Conservation (phyloP, 306 rosid genomes). For the Quercus aquifolioides region DNA sequence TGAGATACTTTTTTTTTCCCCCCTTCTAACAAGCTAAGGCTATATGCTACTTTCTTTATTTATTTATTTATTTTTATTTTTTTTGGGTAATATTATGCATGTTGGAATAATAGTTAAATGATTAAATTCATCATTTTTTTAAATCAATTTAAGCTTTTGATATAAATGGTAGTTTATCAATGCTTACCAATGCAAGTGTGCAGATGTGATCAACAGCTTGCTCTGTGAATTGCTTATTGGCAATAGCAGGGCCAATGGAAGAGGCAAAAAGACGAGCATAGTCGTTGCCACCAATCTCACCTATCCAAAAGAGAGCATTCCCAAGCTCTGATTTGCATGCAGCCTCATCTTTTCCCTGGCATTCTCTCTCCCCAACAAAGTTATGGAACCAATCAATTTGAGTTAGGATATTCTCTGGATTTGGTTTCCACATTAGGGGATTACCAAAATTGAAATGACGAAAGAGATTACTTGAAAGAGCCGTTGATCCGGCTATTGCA, state of each 20-base stretch:
- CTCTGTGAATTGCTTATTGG: neutral
- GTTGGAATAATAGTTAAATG: no score
- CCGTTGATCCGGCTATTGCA: slow-evolving; percentile 20
- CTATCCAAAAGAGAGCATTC: no score
- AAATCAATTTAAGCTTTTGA: no score
- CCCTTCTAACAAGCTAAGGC: no score
- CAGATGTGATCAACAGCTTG: neutral
- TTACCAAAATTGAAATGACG: neutral
- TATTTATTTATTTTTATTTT: no score
- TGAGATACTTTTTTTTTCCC: no score
- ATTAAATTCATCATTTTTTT: no score
- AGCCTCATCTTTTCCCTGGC: neutral
- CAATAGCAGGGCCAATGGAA: neutral
- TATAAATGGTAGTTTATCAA: no score
- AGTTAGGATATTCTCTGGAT: slow-evolving; percentile 9
- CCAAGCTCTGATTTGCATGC: slow-evolving; percentile 3
- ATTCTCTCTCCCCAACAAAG: neutral
- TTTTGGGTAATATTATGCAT: no score
- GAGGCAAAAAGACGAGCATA: no score
- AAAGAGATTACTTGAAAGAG: neutral
- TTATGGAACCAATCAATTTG: slow-evolving; percentile 19
- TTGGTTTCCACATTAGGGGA: neutral
- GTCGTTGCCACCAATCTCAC: no score
- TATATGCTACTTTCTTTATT: no score
- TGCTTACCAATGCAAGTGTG: neutral